A percentile compares a stretch with the other conserved stretches of the same genome.
phyloP scores from a whole-genome alignment of 495 filamentous ascomycete genomes.

The Haplographium delicatum region DNA sequence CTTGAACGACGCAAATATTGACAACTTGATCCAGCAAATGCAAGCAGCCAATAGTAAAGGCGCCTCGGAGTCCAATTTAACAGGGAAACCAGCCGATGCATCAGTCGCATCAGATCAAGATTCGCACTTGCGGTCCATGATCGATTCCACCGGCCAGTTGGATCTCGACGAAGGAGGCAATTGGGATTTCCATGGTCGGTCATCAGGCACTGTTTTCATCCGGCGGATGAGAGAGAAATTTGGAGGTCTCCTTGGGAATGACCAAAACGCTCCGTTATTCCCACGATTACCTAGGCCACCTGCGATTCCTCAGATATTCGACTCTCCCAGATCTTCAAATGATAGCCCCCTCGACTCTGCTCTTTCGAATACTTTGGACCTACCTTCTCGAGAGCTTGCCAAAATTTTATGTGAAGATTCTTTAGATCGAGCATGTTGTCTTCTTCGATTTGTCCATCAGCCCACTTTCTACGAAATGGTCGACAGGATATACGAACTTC shows the following conservation, averaged over 20 bases:
- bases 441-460: conserved; percentile 83
- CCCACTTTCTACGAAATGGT: conserved; percentile 77
- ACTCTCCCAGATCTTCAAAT: conserved; percentile 63
- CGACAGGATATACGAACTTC: conserved; percentile 71
- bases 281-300: conserved; percentile 31
- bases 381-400: conserved; percentile 67
- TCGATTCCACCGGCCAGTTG: conserved; percentile 79
- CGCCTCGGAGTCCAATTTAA: neutral
- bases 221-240: conserved; percentile 81
- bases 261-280: conserved; percentile 40
- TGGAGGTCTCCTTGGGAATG: conserved; percentile 57
- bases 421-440: conserved; percentile 74
- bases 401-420: conserved; percentile 67
- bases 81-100: neutral
- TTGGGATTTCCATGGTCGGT: conserved; percentile 93
- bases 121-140: conserved; percentile 87
- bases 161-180: conserved; percentile 89
- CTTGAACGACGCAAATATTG: conserved; percentile 75
- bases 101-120: conserved; percentile 47
- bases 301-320: conserved; percentile 42
- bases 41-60: conserved; percentile 23
- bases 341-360: conserved; percentile 54
- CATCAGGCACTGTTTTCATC: conserved; percentile 85
- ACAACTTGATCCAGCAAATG: conserved; percentile 56
- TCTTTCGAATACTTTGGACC: conserved; percentile 53